Conservation (phyloP, 2,329 filamentous ascomycete genomes). For the Falciphora oryzae region DNA sequence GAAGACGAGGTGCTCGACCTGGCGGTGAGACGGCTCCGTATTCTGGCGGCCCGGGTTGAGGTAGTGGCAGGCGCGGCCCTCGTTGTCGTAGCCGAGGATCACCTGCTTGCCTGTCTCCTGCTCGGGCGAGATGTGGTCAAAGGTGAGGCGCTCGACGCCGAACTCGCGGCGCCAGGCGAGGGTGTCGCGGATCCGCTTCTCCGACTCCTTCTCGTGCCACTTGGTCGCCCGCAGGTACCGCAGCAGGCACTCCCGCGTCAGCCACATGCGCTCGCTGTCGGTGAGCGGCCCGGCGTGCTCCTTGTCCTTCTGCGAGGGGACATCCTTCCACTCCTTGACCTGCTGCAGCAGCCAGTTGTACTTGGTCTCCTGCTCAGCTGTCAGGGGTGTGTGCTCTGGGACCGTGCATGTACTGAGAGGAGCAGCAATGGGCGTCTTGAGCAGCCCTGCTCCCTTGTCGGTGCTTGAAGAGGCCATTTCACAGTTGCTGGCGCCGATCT, state of each 20-base stretch:
- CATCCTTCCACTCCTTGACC: constrained; percentile 64
- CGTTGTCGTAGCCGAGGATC: constrained; percentile 78
- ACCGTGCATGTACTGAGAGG: constrained; percentile 56
- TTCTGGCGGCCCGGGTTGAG: constrained; percentile 88
- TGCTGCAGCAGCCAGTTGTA: constrained; percentile 70
- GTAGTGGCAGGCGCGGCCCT: constrained; percentile 84
- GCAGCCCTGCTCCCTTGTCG: constrained; percentile 13
- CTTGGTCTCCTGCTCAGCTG: constrained; percentile 71
- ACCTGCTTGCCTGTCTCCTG: constrained; percentile 97
- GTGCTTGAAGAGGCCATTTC: background rate
- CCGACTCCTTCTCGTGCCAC: constrained; percentile 72
- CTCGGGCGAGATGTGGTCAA: constrained; percentile 86
- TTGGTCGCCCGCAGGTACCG: constrained; percentile 92
- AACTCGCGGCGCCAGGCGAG: constrained; percentile 89
- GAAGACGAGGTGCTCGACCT: constrained; percentile 90
- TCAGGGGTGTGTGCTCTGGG: constrained; percentile 53
- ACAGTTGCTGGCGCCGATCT: too few relatives aligned
- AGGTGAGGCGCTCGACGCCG: constrained; percentile 69
- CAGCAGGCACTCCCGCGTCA: constrained; percentile 86
- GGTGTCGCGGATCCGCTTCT: constrained; percentile 74
- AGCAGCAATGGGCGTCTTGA: constrained; percentile 43
- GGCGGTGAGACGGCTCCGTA: constrained; percentile 76
- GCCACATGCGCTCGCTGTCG: constrained; percentile 79
- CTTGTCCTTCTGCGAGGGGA: constrained; percentile 51
- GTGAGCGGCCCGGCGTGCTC: constrained; percentile 54